A percentile compares a stretch with the other conserved stretches of the same genome.
These are phyloP conservation scores for Leccinum variabile DNA, from an alignment of 1,284 basidiomycete species.

Conservation along the genomic window DNA sequence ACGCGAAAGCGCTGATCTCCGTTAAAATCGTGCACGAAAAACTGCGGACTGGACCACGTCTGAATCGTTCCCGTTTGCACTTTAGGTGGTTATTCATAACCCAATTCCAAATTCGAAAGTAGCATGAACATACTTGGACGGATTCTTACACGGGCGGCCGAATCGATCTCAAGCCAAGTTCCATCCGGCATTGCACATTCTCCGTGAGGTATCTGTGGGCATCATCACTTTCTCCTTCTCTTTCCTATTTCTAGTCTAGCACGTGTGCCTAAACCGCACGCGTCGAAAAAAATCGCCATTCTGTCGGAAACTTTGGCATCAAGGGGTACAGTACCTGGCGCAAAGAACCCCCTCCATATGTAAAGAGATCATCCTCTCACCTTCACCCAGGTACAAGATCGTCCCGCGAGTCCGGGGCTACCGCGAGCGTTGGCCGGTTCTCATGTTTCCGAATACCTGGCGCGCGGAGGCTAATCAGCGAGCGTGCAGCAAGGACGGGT, in stretches of 20 bases:
- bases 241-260: conserved; percentile 1
- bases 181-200: neutral
- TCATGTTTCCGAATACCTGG: conserved; percentile 13
- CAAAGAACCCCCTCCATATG: neutral
- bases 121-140: conserved; percentile 2
- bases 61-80: neutral
- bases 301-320: conserved; percentile 19
- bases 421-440: neutral
- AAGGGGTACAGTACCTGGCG: neutral
- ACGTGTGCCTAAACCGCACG: neutral
- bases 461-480: neutral
- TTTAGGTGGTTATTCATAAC: neutral
- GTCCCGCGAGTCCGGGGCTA: conserved; percentile 6
- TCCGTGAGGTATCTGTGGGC: neutral
- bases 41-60: neutral
- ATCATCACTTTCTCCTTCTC: neutral
- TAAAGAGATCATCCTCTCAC: conserved; percentile 9
- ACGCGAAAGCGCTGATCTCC: neutral
- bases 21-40: neutral
- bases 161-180: neutral
- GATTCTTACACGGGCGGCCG: conserved; percentile 21
- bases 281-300: conserved; percentile 7
- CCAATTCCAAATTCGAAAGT: conserved; percentile 17
- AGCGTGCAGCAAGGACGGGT: neutral
- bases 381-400: conserved; percentile 14